A percentile compares a stretch with the other conserved stretches of the same genome.
Evolutionary conservation across 2,329 filamentous ascomycete genomes (phyloP).

Genomic region (Ophiocordyceps australis): DNA sequence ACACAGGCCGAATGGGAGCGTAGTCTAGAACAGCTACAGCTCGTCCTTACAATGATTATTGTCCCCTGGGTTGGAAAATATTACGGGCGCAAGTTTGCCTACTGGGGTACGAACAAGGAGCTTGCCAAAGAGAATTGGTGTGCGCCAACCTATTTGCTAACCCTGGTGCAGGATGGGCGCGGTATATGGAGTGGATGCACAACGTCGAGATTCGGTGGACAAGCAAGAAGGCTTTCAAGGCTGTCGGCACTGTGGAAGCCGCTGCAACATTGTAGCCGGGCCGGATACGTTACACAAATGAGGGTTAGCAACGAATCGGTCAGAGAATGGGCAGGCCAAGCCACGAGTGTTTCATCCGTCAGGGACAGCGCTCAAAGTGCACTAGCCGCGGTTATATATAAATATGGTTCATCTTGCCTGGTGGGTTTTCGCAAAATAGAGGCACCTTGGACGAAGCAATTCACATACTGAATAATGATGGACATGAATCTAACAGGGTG

Average conservation of each 20-base stretch:
- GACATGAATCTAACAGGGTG: no score
- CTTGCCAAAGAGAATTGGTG: no score
- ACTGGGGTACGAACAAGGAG: conserved; percentile 95
- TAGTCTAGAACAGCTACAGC: conserved; percentile 81
- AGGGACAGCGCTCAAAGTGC: no score
- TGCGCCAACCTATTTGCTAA: conserved; percentile 10
- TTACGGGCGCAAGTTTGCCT: conserved; percentile 84
- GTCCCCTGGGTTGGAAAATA: conserved; percentile 92
- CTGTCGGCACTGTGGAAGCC: conserved; percentile 43
- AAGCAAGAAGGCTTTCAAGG: conserved; percentile 44
- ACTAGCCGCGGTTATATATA: no score
- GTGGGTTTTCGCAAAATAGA: no score
- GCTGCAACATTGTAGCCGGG: conserved; percentile 28
- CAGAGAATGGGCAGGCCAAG: no score
- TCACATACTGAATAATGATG: no score
- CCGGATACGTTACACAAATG: no score
- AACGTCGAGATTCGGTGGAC: conserved; percentile 52
- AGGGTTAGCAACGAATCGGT: no score
- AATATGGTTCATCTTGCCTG: no score
- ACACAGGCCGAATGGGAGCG: conserved; percentile 92
- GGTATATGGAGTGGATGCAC: conserved; percentile 91
- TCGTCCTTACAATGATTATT: conserved; percentile 84
- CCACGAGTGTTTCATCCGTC: no score
- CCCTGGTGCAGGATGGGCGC: conserved; percentile 53
- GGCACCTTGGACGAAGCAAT: no score